Conservation (phyloP, 2,329 filamentous ascomycete genomes). For the Phialocephala sp. region DNA sequence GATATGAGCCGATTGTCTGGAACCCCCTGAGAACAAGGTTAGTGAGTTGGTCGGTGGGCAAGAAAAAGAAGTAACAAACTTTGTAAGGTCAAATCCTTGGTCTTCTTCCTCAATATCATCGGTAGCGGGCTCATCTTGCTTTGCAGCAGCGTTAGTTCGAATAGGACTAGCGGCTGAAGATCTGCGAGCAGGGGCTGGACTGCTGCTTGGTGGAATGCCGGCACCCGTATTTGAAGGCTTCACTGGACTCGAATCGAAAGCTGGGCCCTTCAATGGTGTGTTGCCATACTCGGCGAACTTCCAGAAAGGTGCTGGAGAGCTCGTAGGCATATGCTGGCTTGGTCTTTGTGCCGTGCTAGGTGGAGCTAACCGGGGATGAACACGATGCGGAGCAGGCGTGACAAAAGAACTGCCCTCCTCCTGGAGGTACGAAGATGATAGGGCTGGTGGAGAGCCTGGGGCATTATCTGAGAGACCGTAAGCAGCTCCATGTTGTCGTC, state of each 20-base stretch:
- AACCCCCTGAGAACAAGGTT: constrained; percentile 54
- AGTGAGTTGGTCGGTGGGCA: constrained; percentile 29
- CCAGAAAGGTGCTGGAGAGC: constrained; percentile 87
- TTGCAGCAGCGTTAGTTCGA: constrained; percentile 30
- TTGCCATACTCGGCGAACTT: constrained; percentile 80
- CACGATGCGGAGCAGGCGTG: constrained; percentile 74
- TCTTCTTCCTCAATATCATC: constrained; percentile 39
- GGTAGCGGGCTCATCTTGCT: constrained; percentile 27
- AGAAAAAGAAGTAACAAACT: constrained; percentile 29
- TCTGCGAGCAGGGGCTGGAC: constrained; percentile 52
- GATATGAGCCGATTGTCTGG: constrained; percentile 68
- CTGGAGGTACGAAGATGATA: constrained; percentile 66
- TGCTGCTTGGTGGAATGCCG: constrained; percentile 58
- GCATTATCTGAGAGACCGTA: constrained; percentile 55
- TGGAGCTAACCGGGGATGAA: constrained; percentile 76
- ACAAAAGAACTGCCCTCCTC: constrained; percentile 67
- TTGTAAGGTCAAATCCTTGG: constrained; percentile 41
- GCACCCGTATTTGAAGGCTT: constrained; percentile 49
- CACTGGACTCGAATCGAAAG: constrained; percentile 64
- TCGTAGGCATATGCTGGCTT: constrained; percentile 85
- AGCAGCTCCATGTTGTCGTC: constrained; percentile 50
- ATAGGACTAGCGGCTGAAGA: constrained; percentile 39
- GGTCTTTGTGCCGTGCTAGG: constrained; percentile 82
- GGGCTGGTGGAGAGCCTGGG: constrained; percentile 61
- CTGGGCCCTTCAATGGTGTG: constrained; percentile 64